Evolutionary conservation across 225 moss, liverwort and hornwort genomes (phyloP), one percentile per base, ranked within the genome.

Genomic region (Pleurozium schreberi): DNA sequence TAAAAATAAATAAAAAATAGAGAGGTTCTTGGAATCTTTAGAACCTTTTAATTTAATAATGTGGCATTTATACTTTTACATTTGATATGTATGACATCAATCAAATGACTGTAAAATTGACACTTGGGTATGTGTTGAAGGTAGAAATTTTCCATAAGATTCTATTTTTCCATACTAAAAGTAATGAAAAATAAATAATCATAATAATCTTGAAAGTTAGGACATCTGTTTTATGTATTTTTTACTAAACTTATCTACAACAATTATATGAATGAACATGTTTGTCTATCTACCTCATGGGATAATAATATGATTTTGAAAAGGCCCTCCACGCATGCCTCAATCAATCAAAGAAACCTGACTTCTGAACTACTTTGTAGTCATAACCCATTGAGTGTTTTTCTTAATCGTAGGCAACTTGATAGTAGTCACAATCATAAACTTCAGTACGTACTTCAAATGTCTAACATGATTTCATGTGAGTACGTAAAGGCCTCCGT

Each of bases 301-400:
- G 62, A 43, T 62, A 33, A 31, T 45, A 45, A 62, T 28, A 21
- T 31, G 6, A 30, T 14, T 45, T 0, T 33, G 0, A 33, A 31
- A 61, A 21, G 6, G 3, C 5, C 10, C 1, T 21, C 2, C 9
- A 31, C 2, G 0, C 14, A 42, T 43, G 6, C 21, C 7, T 22
- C 10, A 45, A 0, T 15, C 6, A 81, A 45, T 81, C 4, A 43
- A 21, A 61, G 4, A 81, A 42, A 81, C 2, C n/a, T 17, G 11
- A 18, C 3, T 40, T n/a, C 43, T 60, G 2, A 17, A 81, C 8
- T 40, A 58, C 5, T 28, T n/a, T 0, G 0, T 42, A 33, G 6
- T 43, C 45, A 42, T 42, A 1, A 22, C 9, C 0, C 6, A 3
- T 61, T 15, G 6, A 60, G 3, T 31, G 6, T 4, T 18, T 13